A percentile compares a stretch with the other conserved stretches of the same genome.
Conservation (phyloP, 2,329 filamentous ascomycete genomes). For the Fusarium sp. region DNA sequence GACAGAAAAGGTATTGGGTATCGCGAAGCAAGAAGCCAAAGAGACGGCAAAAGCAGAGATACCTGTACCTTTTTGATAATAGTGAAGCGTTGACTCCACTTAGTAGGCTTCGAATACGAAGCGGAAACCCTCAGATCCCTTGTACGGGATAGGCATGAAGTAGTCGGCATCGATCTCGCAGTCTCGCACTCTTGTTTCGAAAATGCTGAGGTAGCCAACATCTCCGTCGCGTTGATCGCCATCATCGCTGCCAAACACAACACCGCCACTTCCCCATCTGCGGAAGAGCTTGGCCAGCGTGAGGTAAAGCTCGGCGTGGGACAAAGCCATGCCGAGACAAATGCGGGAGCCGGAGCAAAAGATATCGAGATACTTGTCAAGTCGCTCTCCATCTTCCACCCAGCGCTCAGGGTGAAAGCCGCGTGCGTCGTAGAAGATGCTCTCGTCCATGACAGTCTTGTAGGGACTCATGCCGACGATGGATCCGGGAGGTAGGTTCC, state of each 20-base stretch:
- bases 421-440: slow-evolving; percentile 51
- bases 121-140: slow-evolving; percentile 54
- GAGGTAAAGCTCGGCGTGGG: slow-evolving; percentile 56
- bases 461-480: slow-evolving; percentile 57
- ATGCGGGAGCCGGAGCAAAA: slow-evolving; percentile 54
- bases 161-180: slow-evolving; percentile 56
- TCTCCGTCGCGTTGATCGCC: slow-evolving; percentile 53
- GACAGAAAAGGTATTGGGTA: slow-evolving; percentile 29
- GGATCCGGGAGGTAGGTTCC: slow-evolving; percentile 52
- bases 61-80: slow-evolving; percentile 26
- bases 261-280: slow-evolving; percentile 54
- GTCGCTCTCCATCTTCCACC: slow-evolving; percentile 51
- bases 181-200: slow-evolving; percentile 53
- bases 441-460: slow-evolving; percentile 53
- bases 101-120: slow-evolving; percentile 52
- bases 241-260: slow-evolving; percentile 48
- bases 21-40: slow-evolving; percentile 23
- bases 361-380: slow-evolving; percentile 53
- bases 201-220: slow-evolving; percentile 53
- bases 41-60: slow-evolving; percentile 25
- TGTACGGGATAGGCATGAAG: slow-evolving; percentile 57
- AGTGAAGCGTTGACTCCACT: slow-evolving; percentile 16
- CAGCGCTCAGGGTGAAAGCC: slow-evolving; percentile 55
- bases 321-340: slow-evolving; percentile 56
- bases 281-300: slow-evolving; percentile 56